Base-by-base conservation (phyloP, 2,329 filamentous ascomycete genomes). In the Sclerotinia nivalis region DNA sequence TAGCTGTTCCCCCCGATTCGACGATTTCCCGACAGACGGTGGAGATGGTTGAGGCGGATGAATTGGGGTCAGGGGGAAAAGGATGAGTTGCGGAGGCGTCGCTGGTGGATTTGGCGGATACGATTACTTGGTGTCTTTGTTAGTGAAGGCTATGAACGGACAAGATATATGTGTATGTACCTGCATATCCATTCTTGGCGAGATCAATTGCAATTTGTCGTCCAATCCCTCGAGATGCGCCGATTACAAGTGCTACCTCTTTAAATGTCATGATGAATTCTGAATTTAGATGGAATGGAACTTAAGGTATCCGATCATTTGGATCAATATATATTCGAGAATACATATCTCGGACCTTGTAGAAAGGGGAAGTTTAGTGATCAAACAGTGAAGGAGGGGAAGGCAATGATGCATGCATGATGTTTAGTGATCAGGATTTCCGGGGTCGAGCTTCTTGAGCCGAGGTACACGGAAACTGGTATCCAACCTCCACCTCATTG, bases 31-130 rank as follows among this genome's bases (percentile, higher is more conserved):
- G 87, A 71, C 85, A 87, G 47, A 96, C 93, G 2, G 92, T 95
- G 79, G 84, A 91, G 81, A 95, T 93, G 45, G 92, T 96, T n/a
- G 91, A 93, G 56, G 86, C 78, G 0, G 83, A 78, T 1, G 91
- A 93, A 80, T 95, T 94, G n/a, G 91, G 91, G 75, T 93, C 84
- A 1, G 92, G 92, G 1, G 91, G 91, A 77, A 92, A 92, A 0
- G 89, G 85, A 0, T 75, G 75, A n/a, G 82, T 80, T 66, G 81
- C 82, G 50, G 80, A 81, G 4, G 89, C 86, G 74, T 92, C 85
- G 62, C 89, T 93, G 15, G 85, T 89, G 54, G 88, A 89, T 78
- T 94, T 96, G 49, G 92, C 91, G 4, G 91, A 87, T 43, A 96
- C 88, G 71, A 93, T 88, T 34, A 78, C 76, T 77, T 34, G 12